Conservation (phyloP, 352 stramenopile species). For the Phytophthora sansomeana region DNA sequence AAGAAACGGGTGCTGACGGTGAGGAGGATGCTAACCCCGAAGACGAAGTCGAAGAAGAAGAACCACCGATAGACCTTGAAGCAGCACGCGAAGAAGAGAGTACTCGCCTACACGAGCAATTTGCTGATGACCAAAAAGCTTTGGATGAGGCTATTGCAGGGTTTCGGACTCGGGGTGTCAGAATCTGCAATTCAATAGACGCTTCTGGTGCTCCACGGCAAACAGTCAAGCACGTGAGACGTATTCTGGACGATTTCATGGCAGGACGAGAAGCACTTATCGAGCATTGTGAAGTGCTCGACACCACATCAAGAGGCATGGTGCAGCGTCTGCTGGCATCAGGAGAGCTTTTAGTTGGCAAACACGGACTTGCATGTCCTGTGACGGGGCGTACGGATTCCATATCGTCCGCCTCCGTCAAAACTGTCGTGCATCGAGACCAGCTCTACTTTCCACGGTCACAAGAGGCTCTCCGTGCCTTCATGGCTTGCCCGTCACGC, state of each 20-base stretch:
- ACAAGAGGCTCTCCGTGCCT: constrained; percentile 20
- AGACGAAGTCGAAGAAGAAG: constrained; percentile 30
- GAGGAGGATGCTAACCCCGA: constrained; percentile 13
- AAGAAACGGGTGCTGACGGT: constrained; percentile 11
- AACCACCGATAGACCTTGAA: constrained; percentile 41
- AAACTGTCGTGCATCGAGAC: constrained; percentile 50
- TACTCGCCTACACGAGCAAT: constrained; percentile 55
- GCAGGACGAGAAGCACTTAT: constrained; percentile 52
- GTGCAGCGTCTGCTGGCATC: constrained; percentile 36
- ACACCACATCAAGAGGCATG: constrained; percentile 6
- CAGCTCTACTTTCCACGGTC: constrained; percentile 70
- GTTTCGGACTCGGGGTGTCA: constrained; percentile 49
- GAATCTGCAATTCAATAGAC: constrained; percentile 36
- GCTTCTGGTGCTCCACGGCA: constrained; percentile 43
- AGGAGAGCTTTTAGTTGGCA: constrained; percentile 60
- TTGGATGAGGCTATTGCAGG: constrained; percentile 43
- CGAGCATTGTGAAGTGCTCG: constrained; percentile 50
- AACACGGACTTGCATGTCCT: constrained; percentile 57
- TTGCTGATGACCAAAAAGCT: constrained; percentile 47
- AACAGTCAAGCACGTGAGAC: constrained; percentile 38
- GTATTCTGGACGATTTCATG: constrained; percentile 43
- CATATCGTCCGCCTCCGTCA: not conserved
- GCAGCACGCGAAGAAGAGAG: constrained; percentile 51
- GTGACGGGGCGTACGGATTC: constrained; percentile 33
- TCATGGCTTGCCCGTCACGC: constrained; percentile 31